Base-by-base conservation (phyloP, 2,329 filamentous ascomycete genomes). In the Alternaria consortialis region DNA sequence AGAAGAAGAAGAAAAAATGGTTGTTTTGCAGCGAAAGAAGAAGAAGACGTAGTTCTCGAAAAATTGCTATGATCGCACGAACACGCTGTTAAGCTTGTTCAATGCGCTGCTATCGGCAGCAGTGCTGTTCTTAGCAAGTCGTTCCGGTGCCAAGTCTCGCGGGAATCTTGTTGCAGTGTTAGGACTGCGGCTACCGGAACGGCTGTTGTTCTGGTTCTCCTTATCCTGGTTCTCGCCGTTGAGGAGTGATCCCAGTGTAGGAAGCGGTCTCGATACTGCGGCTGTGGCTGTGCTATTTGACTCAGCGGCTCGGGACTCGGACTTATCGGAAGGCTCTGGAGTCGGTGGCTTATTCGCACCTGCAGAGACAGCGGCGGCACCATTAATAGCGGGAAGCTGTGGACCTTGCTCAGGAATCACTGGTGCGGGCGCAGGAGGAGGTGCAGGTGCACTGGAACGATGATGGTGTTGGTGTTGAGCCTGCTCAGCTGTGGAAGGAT, bases 211-310 rank as follows among this genome's bases (percentile, higher is more conserved):
- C 52, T 74, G 72, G 20, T 73, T 76, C 32, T 77, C 71, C 58
- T 70, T 68, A 20, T 64, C 65, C 20, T 68, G 63, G 20, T 70
- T 71, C 12, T 74, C 71, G 31, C 66, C 71, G 57, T 77, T 77
- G 40, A 77, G 71, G 27, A 77, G 69, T 1, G 75, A 76, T 11
- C 72, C 71, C 1, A 76, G 66, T 7, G 69, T 74, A 7, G 87
- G 87, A 29, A 88, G 86, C 2, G 79, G 80, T 44, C 77, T 77
- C 34, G 75, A 74, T 1, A 70, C 63, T 39, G 71, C 63, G 39
- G 65, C 48, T 2, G 71, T 60, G 27, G 71, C 65, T 29, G 64
- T 51, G 44, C 65, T 65, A 56, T 71, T 73, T 3, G 71, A 59
- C 37, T 79, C 75, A 3, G 67, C 83, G 83, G 65, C 77, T 77